Conservation (phyloP, 106 monocot species). For the Dendrobium chrysotoxum region DNA sequence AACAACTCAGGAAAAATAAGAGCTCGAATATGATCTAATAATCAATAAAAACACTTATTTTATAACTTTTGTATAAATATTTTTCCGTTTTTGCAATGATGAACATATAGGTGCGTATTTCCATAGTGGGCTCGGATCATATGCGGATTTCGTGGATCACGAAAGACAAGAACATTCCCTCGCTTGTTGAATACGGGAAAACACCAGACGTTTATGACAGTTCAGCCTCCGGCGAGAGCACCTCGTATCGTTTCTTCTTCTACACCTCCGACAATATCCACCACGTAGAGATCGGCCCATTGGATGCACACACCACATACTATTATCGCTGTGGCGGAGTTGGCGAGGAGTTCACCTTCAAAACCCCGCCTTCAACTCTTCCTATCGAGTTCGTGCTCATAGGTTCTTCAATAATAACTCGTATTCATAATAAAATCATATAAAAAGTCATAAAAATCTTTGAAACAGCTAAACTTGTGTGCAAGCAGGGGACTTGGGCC, state of each 20-base stretch:
- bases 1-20: too few relatives aligned
- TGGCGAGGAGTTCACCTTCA: slow-evolving; percentile 53
- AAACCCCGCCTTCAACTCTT: slow-evolving; percentile 55
- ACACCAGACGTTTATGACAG: slow-evolving; percentile 24
- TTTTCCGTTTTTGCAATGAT: too few relatives aligned
- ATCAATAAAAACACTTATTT: too few relatives aligned
- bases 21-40: too few relatives aligned
- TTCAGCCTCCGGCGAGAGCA: slow-evolving; percentile 45
- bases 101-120: slow-evolving; percentile 55
- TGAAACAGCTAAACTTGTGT: neutral
- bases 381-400: slow-evolving; percentile 61
- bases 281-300: slow-evolving; percentile 63
- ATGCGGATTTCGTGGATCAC: slow-evolving; percentile 74
- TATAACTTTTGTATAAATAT: too few relatives aligned
- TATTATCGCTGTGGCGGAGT: slow-evolving; percentile 60
- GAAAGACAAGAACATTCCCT: slow-evolving; percentile 37
- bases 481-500: slow-evolving; percentile 65
- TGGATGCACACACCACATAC: slow-evolving; percentile 50
- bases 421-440: too few relatives aligned
- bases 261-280: slow-evolving; percentile 75
- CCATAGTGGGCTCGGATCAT: slow-evolving; percentile 47
- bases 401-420: slow-evolving; percentile 19
- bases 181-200: slow-evolving; percentile 66
- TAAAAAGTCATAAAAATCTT: too few relatives aligned
- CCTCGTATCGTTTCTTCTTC: slow-evolving; percentile 53